These are phyloP conservation scores for Blastobotrys aristatus DNA, from an alignment of 1,139 yeast species.

Conservation along the genomic window DNA sequence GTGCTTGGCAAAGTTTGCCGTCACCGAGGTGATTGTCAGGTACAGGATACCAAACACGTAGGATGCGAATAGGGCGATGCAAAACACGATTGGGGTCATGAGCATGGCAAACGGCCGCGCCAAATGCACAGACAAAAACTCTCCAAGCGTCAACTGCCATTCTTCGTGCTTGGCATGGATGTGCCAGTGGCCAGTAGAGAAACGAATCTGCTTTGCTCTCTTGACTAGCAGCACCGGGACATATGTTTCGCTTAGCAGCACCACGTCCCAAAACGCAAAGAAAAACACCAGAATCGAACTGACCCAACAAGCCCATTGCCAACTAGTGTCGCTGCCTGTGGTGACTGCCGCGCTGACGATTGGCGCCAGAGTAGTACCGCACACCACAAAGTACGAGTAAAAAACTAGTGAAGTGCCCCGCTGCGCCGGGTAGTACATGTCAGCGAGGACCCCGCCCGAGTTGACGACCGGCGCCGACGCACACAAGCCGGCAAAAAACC, in stretches of 20 bases:
- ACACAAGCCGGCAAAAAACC: constrained; percentile 69
- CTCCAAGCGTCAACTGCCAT: constrained; percentile 37
- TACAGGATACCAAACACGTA: constrained; percentile 46
- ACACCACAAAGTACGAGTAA: constrained; percentile 62
- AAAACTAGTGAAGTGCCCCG: constrained; percentile 69
- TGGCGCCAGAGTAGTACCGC: constrained; percentile 73
- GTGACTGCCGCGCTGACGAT: constrained; percentile 60
- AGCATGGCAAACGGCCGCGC: constrained; percentile 44
- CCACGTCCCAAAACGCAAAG: constrained; percentile 43
- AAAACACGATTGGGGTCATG: constrained; percentile 42
- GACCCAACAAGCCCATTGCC: constrained; percentile 60
- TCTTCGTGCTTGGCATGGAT: constrained; percentile 43
- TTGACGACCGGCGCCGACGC: constrained; percentile 71
- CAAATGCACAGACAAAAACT: constrained; percentile 39
- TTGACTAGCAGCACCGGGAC: constrained; percentile 57
- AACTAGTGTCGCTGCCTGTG: constrained; percentile 45
- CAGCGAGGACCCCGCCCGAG: constrained; percentile 76
- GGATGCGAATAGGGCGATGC: constrained; percentile 41
- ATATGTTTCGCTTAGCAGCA: constrained; percentile 67
- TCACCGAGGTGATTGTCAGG: constrained; percentile 38
- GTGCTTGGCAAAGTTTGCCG: constrained; percentile 33
- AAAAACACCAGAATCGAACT: constrained; percentile 60
- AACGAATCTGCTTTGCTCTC: constrained; percentile 53
- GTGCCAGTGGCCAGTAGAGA: constrained; percentile 52
- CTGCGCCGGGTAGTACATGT: constrained; percentile 54